These are phyloP conservation scores for Parathielavia appendiculata DNA, from an alignment of 495 filamentous ascomycete species.

Conservation along the genomic window DNA sequence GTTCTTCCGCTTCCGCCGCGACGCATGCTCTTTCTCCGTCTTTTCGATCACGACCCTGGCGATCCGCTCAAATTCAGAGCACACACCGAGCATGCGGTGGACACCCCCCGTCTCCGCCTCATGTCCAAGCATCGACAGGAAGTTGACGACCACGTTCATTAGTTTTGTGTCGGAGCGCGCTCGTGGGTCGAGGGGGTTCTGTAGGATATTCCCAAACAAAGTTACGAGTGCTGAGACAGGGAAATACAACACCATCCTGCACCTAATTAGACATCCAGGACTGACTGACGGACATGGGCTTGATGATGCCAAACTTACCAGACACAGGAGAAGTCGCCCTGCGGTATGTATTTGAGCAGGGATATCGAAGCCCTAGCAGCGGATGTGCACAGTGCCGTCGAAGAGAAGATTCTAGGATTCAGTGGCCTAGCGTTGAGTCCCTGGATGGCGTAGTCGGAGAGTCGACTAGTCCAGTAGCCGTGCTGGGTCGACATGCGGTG, in stretches of 20 bases:
- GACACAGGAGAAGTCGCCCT: constrained; percentile 89
- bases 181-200: constrained; percentile 86
- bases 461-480: constrained; percentile 93
- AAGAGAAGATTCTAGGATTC: constrained; percentile 93
- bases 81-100: constrained; percentile 86
- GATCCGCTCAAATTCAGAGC: constrained; percentile 92
- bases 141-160: constrained; percentile 89
- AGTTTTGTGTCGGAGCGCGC: constrained; percentile 82
- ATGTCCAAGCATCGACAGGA: constrained; percentile 64
- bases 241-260: constrained; percentile 92
- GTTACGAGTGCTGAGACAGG: constrained; percentile 94
- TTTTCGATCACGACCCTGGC: constrained; percentile 89
- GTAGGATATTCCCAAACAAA: constrained; percentile 92
- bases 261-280: constrained; percentile 18
- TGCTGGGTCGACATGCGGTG: constrained; percentile 98
- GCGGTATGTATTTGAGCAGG: constrained; percentile 90
- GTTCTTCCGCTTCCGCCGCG: constrained; percentile 75
- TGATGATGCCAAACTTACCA: constrained; percentile 58
- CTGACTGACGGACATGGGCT: background rate
- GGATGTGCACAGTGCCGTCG: constrained; percentile 83
- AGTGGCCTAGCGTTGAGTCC: constrained; percentile 84
- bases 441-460: constrained; percentile 93
- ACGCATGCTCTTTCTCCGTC: constrained; percentile 71
- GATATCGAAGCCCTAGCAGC: constrained; percentile 91
- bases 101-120: constrained; percentile 82